Conservation (phyloP, 1,284 basidiomycete species). For the Cutaneotrichosporon sp. region DNA sequence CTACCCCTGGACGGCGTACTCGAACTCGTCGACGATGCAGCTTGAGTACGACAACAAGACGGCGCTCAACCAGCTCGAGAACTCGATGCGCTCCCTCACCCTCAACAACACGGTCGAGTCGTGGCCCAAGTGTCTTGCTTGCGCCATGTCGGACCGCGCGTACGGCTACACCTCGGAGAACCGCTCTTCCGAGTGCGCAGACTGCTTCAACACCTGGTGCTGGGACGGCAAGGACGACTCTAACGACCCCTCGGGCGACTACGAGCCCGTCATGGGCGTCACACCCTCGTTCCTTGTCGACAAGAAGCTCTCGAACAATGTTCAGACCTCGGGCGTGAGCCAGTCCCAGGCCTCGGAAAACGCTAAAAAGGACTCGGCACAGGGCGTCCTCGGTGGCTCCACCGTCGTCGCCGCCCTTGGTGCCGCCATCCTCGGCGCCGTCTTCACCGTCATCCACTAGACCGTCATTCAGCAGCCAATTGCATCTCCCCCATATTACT, state of each 20-base stretch:
- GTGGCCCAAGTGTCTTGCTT: constrained; percentile 49
- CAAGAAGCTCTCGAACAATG: constrained; percentile 16
- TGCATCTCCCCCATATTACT: neutral
- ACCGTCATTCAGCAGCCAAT: neutral
- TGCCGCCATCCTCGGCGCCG: neutral
- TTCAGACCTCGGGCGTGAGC: constrained; percentile 2
- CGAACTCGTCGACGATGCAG: constrained; percentile 47
- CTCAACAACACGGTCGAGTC: constrained; percentile 40
- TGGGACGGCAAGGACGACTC: constrained; percentile 40
- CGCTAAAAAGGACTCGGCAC: neutral
- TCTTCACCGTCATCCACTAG: neutral
- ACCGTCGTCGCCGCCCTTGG: neutral
- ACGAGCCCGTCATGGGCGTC: constrained; percentile 23
- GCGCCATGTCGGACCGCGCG: constrained; percentile 49
- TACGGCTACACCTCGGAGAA: constrained; percentile 31
- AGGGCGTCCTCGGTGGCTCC: neutral
- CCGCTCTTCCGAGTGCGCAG: constrained; percentile 37
- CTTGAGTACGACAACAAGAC: constrained; percentile 45
- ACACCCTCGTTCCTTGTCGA: constrained; percentile 27
- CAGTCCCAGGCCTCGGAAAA: neutral
- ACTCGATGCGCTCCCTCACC: constrained; percentile 36
- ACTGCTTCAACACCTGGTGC: constrained; percentile 47
- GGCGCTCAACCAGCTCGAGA: constrained; percentile 35
- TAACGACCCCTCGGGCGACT: constrained; percentile 13
- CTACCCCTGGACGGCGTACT: constrained; percentile 50